A percentile compares a stretch with the other conserved stretches of the same genome.
Conservation (phyloP, 345 rosid species). For the Ceriops zippeliana region DNA sequence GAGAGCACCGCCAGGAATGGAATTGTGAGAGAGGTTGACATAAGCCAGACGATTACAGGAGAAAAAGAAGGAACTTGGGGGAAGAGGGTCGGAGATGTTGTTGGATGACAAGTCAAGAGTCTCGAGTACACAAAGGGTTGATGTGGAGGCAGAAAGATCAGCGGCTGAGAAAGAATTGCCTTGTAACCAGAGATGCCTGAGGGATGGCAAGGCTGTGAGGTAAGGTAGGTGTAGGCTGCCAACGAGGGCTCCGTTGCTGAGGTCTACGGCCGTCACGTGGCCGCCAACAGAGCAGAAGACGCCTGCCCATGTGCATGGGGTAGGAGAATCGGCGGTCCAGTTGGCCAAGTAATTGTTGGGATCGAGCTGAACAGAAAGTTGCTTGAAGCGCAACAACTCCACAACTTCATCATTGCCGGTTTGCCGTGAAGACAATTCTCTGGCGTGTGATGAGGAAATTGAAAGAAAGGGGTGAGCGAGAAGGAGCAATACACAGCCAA, state of each 20-base stretch:
- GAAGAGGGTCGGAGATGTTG: conserved; percentile 49
- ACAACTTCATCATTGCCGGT: conserved; percentile 36
- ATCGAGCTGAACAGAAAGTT: conserved; percentile 55
- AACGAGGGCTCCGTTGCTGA: conserved; percentile 45
- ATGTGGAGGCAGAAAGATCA: conserved; percentile 35
- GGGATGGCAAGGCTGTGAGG: conserved; percentile 53
- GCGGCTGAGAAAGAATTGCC: conserved; percentile 55
- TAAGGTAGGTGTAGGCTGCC: conserved; percentile 50
- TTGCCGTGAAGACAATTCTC: conserved; percentile 23
- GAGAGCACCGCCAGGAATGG: conserved; percentile 49
- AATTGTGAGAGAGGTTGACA: conserved; percentile 54
- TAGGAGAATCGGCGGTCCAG: conserved; percentile 47
- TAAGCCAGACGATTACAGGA: conserved; percentile 36
- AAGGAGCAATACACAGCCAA: conserved; percentile 24
- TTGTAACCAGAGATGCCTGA: conserved; percentile 43
- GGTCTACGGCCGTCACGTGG: conserved; percentile 45
- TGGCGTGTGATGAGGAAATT: conserved; percentile 22
- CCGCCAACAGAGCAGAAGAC: conserved; percentile 56
- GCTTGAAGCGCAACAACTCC: conserved; percentile 58
- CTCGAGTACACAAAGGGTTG: conserved; percentile 43
- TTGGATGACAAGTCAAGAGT: conserved; percentile 67
- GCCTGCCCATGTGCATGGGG: conserved; percentile 69
- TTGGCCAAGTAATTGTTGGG: conserved; percentile 43
- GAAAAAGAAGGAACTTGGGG: conserved; percentile 33
- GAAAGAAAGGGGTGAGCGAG: not conserved